phyloP scores from a whole-genome alignment of 306 rosid genomes.

The Crotalaria pallida region DNA sequence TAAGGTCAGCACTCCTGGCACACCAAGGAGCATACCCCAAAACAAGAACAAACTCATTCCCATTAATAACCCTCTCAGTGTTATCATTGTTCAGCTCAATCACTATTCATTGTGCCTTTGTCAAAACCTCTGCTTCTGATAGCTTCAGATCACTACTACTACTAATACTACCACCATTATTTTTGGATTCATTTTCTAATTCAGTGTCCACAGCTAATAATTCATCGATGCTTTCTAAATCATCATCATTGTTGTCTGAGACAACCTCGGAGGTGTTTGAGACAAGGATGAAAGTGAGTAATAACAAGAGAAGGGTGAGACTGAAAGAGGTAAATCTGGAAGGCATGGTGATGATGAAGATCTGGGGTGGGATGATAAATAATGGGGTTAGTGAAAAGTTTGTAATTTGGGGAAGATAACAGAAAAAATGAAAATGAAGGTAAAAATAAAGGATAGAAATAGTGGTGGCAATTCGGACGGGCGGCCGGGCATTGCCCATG shows the following conservation, averaged over 20 bases:
- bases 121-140: slow-evolving; percentile 73
- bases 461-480: no score
- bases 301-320: slow-evolving; percentile 51
- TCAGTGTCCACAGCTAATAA: slow-evolving; percentile 77
- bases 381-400: no score
- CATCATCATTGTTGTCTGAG: slow-evolving; percentile 51
- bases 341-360: neutral
- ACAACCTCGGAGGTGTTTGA: slow-evolving; percentile 36
- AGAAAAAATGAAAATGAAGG: no score
- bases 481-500: no score
- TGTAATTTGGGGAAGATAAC: no score
- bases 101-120: slow-evolving; percentile 87
- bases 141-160: slow-evolving; percentile 30
- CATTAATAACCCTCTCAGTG: slow-evolving; percentile 55
- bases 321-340: slow-evolving; percentile 39
- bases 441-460: no score
- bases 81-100: slow-evolving; percentile 70
- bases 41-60: slow-evolving; percentile 69
- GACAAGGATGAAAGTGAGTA: slow-evolving; percentile 25
- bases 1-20: slow-evolving; percentile 86
- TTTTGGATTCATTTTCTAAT: slow-evolving; percentile 40
- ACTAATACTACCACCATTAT: no score
- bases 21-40: slow-evolving; percentile 98
- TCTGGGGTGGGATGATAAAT: no score
- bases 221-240: slow-evolving; percentile 56